Base-by-base conservation (phyloP, 2,329 filamentous ascomycete genomes). In the Arthrobotrys conoides region DNA sequence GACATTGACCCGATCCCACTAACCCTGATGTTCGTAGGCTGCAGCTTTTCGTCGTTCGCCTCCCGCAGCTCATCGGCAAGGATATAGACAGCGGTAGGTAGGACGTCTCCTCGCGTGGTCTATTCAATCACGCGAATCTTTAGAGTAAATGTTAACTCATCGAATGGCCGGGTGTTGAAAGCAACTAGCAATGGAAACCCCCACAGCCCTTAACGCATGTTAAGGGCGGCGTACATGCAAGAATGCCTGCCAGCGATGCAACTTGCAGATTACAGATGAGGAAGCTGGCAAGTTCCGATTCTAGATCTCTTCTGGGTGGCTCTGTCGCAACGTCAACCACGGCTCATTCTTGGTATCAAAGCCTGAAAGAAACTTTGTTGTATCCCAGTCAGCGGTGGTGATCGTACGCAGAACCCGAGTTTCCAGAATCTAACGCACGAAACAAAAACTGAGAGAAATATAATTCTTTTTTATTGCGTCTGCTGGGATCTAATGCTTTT, bases 81-180 rank as follows among this genome's bases (percentile, higher is more conserved):
- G 69, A 51, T 61, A 61, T 61, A 63, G 14, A 51, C 51, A 53
- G 51, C 63, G 70, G 61, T 51, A 27, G 49, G 46, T 4, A n/a
- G n/a, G n/a, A n/a, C 49, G 6, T 61, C 61, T 41, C 18, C 59
- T 76, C 66, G 66, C 66, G 44, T 66, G 65, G 48, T 59, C 22
- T 46, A 18, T 72, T 65, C 75, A 24, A 78, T 72, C 75, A 78
- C 75, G 75, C 75, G 64, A 78, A 78, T 72, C 75, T 41, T 78
- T 78, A 72, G 55, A 64, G 75, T 78, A 78, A 78, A 53, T 38
- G 55, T 72, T 68, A 72, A 64, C 68, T 55, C 63, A 72, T 69
- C 64, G 53, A 68, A 55, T 69, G 22, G 27, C 27, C 27, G 27
- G 57, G 64, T 69, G 33, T 49, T 38, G 51, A 78, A 63, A 53